Evolutionary conservation across 2,329 filamentous ascomycete species (phyloP).

Genomic region (Ascochyta viciae-villosae): DNA sequence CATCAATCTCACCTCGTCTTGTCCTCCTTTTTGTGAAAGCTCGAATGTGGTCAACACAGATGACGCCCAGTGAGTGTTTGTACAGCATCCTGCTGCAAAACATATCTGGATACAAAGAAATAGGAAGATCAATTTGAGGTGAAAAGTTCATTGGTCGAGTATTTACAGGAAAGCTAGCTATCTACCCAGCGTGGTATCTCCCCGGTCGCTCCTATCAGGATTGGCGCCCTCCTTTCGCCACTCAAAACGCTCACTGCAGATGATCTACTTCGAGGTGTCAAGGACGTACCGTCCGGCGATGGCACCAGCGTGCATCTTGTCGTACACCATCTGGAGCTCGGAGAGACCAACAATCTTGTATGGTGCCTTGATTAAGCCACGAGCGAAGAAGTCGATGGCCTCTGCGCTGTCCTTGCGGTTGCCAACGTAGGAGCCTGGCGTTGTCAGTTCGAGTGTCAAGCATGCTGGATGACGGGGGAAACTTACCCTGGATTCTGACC

Average conservation of each 20-base stretch:
- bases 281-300: conserved; percentile 82
- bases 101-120: too few relatives aligned
- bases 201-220: conserved; percentile 9
- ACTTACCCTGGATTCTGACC: conserved; percentile 76
- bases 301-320: conserved; percentile 70
- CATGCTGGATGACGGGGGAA: conserved; percentile 60
- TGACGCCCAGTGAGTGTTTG: too few relatives aligned
- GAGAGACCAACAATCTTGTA: conserved; percentile 85
- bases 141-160: background rate
- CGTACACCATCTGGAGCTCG: conserved; percentile 80
- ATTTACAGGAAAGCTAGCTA: conserved; percentile 17
- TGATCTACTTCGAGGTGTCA: conserved; percentile 62
- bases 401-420: conserved; percentile 88
- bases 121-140: background rate
- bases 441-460: background rate
- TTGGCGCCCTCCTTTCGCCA: background rate
- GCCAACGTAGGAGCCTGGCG: conserved; percentile 71
- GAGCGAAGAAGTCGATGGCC: conserved; percentile 86
- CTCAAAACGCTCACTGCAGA: background rate
- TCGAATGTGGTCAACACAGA: too few relatives aligned
- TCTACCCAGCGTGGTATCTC: conserved; percentile 5
- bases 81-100: too few relatives aligned
- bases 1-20: background rate
- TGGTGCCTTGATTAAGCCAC: conserved; percentile 84
- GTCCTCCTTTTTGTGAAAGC: background rate